These are phyloP conservation scores for Xylaria arbuscula DNA, from an alignment of 2,329 filamentous ascomycete species.

Conservation along the genomic window DNA sequence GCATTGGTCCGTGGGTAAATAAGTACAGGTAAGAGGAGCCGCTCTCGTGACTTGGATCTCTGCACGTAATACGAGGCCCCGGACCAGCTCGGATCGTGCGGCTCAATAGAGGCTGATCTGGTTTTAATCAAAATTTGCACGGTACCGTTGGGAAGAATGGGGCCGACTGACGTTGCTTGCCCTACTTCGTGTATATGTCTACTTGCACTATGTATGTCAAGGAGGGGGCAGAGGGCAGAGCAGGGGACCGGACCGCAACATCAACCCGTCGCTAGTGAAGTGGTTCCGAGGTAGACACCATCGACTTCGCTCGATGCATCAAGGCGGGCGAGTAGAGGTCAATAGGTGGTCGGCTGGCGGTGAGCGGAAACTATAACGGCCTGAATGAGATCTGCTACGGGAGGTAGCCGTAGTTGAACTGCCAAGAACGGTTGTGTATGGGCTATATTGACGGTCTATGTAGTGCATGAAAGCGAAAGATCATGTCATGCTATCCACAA, in stretches of 20 bases:
- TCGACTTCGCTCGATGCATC: background rate
- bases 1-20: background rate
- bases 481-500: constrained; percentile 11
- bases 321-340: background rate
- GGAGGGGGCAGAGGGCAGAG: background rate
- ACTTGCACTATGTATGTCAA: background rate
- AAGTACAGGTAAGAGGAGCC: background rate
- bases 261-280: constrained; percentile 4
- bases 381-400: background rate
- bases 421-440: background rate
- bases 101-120: constrained; percentile 27
- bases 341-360: constrained; percentile 3
- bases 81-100: constrained; percentile 17
- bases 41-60: constrained; percentile 5
- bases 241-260: constrained; percentile 18
- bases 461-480: constrained; percentile 2
- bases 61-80: constrained; percentile 10
- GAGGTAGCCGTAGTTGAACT: background rate
- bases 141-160: background rate
- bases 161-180: background rate
- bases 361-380: constrained; percentile 4
- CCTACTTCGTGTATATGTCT: background rate
- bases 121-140: constrained; percentile 14
- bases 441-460: constrained; percentile 2
- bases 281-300: background rate